Evolutionary conservation across 169 alveolate species (phyloP).

Genomic region (Theileria orientalis): DNA sequence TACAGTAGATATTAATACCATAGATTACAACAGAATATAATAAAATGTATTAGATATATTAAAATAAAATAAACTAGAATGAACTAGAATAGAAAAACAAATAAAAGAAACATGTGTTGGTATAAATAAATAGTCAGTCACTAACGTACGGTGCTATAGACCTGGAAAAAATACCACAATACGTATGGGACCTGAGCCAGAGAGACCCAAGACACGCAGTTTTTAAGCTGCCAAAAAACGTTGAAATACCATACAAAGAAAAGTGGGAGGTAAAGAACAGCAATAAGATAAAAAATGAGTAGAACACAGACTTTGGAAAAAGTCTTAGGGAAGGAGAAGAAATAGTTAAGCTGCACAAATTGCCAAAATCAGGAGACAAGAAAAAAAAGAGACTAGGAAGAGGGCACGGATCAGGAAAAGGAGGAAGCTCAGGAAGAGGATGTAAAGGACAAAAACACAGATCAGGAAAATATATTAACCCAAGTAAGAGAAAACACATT

Average conservation of each 20-base stretch:
- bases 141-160: constrained; percentile 29
- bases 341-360: constrained; percentile 60
- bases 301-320: constrained; percentile 73
- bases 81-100: too few species aligned
- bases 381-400: constrained; percentile 73
- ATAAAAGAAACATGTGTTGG: too few species aligned
- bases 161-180: constrained; percentile 64
- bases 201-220: constrained; percentile 64
- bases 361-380: constrained; percentile 71
- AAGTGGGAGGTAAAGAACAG: constrained; percentile 58
- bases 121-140: too few species aligned
- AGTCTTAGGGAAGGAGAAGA: constrained; percentile 65
- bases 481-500: too few species aligned
- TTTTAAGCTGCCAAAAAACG: constrained; percentile 56
- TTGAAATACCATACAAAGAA: constrained; percentile 65
- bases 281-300: not conserved
- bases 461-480: constrained; percentile 70
- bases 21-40: constrained; percentile 36
- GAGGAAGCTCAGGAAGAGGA: constrained; percentile 77
- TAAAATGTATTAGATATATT: too few species aligned
- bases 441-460: constrained; percentile 79
- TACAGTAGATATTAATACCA: not conserved
- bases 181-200: constrained; percentile 74
- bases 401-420: constrained; percentile 78
- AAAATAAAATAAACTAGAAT: too few species aligned